Evolutionary conservation across 768 basidiomycete species (phyloP).

Genomic region (Pholiota molesta): DNA sequence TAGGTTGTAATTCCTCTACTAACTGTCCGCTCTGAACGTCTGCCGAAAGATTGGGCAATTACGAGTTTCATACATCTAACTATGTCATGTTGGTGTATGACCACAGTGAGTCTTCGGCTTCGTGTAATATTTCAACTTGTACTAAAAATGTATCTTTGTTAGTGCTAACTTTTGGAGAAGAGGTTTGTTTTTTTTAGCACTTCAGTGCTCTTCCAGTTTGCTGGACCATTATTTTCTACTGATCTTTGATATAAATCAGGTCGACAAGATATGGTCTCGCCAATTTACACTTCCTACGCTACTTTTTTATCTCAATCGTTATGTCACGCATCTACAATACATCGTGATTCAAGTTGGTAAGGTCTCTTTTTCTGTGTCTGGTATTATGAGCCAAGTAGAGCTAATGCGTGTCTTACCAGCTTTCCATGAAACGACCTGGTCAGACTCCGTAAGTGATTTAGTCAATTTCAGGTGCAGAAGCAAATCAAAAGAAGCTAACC

Average conservation of each 20-base stretch:
- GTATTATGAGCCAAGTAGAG: not conserved
- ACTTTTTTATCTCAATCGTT: conserved; percentile 25
- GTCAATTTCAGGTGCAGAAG: not conserved
- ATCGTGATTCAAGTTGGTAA: conserved; percentile 27
- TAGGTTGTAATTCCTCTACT: conserved; percentile 7
- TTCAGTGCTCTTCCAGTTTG: not conserved
- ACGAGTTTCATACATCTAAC: conserved; percentile 27
- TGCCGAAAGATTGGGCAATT: conserved; percentile 21
- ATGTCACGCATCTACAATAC: conserved; percentile 26
- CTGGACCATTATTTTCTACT: not conserved
- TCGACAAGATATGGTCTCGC: conserved; percentile 25
- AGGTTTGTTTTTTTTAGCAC: conserved; percentile 8
- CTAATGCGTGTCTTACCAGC: conserved; percentile 9
- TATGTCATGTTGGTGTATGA: conserved; percentile 26
- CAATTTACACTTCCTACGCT: conserved; percentile 23
- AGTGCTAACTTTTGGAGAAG: conserved; percentile 25
- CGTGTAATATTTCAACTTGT: not conserved
- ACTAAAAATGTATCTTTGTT: not conserved
- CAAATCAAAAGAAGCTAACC: not conserved
- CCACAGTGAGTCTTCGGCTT: conserved; percentile 19
- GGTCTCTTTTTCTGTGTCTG: not conserved
- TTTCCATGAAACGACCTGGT: conserved; percentile 26
- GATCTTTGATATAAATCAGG: conserved; percentile 10
- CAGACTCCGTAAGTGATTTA: conserved; percentile 20
- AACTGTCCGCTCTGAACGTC: not conserved